Conservation (phyloP, 768 basidiomycete genomes). For the Mycena leptocephala region DNA sequence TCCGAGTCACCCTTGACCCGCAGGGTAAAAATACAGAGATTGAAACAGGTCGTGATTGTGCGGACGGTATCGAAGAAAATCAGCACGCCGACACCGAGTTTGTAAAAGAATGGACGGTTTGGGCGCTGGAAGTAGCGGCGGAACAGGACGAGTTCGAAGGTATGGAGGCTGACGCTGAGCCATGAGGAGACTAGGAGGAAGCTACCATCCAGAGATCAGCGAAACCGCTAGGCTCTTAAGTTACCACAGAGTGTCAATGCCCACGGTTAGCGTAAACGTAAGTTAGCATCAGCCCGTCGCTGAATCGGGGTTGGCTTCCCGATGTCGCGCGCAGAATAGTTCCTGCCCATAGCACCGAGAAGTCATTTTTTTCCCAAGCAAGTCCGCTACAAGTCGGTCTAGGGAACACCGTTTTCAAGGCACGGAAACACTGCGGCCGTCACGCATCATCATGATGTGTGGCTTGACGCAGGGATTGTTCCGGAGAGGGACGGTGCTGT, state of each 20-base stretch:
- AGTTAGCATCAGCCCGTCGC: neutral
- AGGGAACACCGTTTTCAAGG: neutral
- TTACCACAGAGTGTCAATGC: neutral
- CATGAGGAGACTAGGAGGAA: neutral
- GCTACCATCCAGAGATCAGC: neutral
- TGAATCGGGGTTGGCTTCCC: no score
- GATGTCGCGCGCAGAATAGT: neutral
- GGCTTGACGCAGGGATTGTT: neutral
- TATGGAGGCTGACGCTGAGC: neutral
- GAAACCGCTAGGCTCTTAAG: neutral
- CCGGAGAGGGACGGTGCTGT: no score
- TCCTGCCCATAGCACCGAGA: neutral
- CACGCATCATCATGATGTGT: neutral
- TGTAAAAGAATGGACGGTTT: neutral
- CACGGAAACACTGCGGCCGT: neutral
- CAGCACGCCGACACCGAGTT: neutral
- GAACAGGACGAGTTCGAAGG: neutral
- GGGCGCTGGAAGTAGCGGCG: neutral
- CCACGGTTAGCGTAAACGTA: neutral
- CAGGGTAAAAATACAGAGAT: neutral
- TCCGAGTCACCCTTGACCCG: neutral
- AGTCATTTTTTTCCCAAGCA: no score
- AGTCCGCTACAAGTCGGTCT: neutral
- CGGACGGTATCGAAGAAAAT: neutral
- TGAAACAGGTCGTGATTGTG: neutral